Evolutionary conservation across 106 monocot species (phyloP).

Genomic region (Platanthera zijinensis): DNA sequence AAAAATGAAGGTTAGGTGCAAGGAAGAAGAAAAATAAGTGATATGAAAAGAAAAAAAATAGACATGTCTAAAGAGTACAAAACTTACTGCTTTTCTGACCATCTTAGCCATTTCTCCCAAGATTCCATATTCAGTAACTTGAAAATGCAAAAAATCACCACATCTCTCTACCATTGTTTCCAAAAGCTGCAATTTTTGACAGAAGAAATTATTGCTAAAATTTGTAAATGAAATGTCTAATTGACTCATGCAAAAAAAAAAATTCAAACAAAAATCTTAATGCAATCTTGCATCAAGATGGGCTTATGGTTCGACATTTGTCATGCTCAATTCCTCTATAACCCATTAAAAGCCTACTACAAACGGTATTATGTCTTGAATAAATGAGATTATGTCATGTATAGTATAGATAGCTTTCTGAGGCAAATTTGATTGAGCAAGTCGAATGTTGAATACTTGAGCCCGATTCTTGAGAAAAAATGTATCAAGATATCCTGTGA

Average conservation of each 20-base stretch:
- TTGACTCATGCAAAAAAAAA: neutral
- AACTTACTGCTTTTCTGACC: constrained; percentile 72
- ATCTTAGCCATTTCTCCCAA: constrained; percentile 88
- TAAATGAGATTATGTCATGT: neutral
- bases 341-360: neutral
- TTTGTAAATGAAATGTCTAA: neutral
- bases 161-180: constrained; percentile 96
- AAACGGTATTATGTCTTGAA: neutral
- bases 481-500: neutral
- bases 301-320: too few relatives aligned
- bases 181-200: constrained; percentile 44
- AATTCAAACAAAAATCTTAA: neutral
- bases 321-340: too few relatives aligned
- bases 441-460: neutral
- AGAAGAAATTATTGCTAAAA: neutral
- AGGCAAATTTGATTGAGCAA: too few relatives aligned
- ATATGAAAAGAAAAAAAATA: too few relatives aligned
- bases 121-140: constrained; percentile 75
- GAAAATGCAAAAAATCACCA: constrained; percentile 79
- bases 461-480: neutral
- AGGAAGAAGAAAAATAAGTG: too few relatives aligned
- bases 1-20: neutral
- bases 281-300: too few relatives aligned
- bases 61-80: neutral
- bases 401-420: neutral